Evolutionary conservation across 1,139 yeast species (phyloP).

Genomic region (Blastobotrys malaysiensis): DNA sequence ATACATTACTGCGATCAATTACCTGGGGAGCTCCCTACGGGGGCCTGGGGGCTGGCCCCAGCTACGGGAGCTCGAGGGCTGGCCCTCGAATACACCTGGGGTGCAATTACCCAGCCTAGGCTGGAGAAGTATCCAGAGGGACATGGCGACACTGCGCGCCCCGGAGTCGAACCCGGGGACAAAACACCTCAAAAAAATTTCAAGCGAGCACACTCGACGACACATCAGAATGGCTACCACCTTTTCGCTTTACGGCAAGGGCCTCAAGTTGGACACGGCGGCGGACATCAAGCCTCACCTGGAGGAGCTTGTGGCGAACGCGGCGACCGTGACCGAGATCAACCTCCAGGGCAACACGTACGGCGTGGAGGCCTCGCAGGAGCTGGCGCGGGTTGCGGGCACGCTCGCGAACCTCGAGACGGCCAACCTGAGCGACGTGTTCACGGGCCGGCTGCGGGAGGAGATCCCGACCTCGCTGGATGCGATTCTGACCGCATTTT

Average conservation of each 20-base stretch:
- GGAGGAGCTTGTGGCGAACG: slow-evolving; percentile 35
- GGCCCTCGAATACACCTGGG: no score
- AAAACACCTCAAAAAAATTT: background rate
- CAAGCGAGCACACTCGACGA: background rate
- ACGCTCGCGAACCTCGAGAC: slow-evolving; percentile 43
- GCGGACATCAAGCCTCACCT: slow-evolving; percentile 68
- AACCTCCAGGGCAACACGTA: slow-evolving; percentile 91
- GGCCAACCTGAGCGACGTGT: slow-evolving; percentile 82
- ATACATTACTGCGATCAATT: no score
- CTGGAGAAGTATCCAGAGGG: no score
- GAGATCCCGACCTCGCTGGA: slow-evolving; percentile 86
- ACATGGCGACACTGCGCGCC: no score
- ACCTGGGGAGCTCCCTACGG: no score
- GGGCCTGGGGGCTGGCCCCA: no score
- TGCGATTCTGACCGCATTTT: slow-evolving; percentile 64
- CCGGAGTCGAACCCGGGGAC: no score
- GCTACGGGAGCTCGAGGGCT: no score
- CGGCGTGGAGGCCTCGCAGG: slow-evolving; percentile 82
- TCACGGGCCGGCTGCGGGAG: slow-evolving; percentile 89
- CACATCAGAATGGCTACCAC: slow-evolving; percentile 4
- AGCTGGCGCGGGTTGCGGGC: slow-evolving; percentile 56
- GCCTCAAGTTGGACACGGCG: slow-evolving; percentile 64
- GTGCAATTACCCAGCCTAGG: no score
- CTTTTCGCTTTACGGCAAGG: slow-evolving; percentile 65
- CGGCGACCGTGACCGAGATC: slow-evolving; percentile 46